Evolutionary conservation across 2,329 filamentous ascomycete genomes (phyloP).

Genomic region (Stylonectria norvegica): DNA sequence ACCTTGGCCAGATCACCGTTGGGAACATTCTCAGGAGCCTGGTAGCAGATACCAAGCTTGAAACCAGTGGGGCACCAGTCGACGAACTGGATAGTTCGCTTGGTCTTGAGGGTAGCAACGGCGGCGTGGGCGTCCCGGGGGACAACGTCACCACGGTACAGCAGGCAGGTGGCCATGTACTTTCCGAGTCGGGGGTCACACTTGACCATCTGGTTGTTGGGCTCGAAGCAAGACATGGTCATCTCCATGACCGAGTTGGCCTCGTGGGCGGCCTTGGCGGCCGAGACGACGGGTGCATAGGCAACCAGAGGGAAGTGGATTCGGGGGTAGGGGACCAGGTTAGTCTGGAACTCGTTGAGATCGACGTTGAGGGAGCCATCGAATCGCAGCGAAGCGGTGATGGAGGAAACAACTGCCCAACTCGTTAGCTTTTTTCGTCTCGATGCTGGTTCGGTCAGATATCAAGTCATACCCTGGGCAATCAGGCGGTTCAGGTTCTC

Average conservation of each 20-base stretch:
- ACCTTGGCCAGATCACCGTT: conserved; percentile 98
- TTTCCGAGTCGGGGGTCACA: conserved; percentile 98
- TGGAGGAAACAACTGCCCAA: conserved; percentile 82
- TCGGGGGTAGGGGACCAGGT: conserved; percentile 96
- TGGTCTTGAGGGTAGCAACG: conserved; percentile 96
- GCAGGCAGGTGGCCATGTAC: conserved; percentile 98
- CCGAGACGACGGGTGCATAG: conserved; percentile 91
- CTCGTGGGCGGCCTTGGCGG: conserved; percentile 94
- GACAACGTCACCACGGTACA: conserved; percentile 98
- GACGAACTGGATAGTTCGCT: conserved; percentile 98
- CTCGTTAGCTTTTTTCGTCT: conserved; percentile 18
- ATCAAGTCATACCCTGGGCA: conserved; percentile 68
- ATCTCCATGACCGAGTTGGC: conserved; percentile 98
- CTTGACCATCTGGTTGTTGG: conserved; percentile 99
- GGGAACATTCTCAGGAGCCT: conserved; percentile 91
- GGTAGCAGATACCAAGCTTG: conserved; percentile 99
- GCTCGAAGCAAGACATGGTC: conserved; percentile 98
- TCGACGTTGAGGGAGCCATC: conserved; percentile 99
- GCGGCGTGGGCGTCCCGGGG: conserved; percentile 92
- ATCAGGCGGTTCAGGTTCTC: conserved; percentile 99
- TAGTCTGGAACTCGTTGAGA: conserved; percentile 99
- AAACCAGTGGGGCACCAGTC: conserved; percentile 99
- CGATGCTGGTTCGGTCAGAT: not conserved
- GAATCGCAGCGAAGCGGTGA: conserved; percentile 97
- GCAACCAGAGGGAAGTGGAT: conserved; percentile 99